Evolutionary conservation across 2,329 filamentous ascomycete species (phyloP), one percentile per base, ranked within the genome.

Genomic region (Cordyceps pruinosa): DNA sequence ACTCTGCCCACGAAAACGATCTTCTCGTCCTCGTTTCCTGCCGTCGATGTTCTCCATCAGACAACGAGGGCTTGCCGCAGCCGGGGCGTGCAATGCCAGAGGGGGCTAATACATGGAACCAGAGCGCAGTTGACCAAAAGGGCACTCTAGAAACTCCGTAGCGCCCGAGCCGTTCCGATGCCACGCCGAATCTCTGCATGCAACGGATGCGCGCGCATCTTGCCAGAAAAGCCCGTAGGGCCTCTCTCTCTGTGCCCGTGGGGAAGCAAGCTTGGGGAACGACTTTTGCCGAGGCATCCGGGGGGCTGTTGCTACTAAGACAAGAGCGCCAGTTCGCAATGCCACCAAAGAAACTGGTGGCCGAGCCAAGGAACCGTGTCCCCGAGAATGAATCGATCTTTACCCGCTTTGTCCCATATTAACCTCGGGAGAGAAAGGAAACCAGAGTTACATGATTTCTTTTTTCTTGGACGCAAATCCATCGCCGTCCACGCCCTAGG

Each of bases 331-430:
- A n/a, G n/a, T n/a, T n/a, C n/a, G n/a, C n/a, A n/a, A n/a, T n/a
- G n/a, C n/a, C n/a, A n/a, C 30, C 6, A 32, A 12, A 6, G 12
- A 48, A 32, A 21, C 12, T 13, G 17, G 13, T n/a, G 30, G 1
- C 23, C 19, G 3, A 10, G 7, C 37, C 39, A 41, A 23, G 6
- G 19, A 23, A 41, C 30, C 30, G 30, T 23, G 3, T 30, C 34
- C 34, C 37, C 49, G 49, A 42, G n/a, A 21, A 4, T 19, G 49
- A 35, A 46, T 46, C 51, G 5, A 37, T 54, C 41, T 35, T 37
- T 54, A 54, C 51, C 51, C 51, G 42, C 51, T 54, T 54, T 54
- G 34, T 41, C 17, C 52, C 32, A 46, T 28, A 21, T 30, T 55
- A 56, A 48, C 53, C 53, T 56, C 53, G 53, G 53, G 53, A 25